phyloP scores from a whole-genome alignment of 495 filamentous ascomycete species.

The Astrothelium subdiscretum region DNA sequence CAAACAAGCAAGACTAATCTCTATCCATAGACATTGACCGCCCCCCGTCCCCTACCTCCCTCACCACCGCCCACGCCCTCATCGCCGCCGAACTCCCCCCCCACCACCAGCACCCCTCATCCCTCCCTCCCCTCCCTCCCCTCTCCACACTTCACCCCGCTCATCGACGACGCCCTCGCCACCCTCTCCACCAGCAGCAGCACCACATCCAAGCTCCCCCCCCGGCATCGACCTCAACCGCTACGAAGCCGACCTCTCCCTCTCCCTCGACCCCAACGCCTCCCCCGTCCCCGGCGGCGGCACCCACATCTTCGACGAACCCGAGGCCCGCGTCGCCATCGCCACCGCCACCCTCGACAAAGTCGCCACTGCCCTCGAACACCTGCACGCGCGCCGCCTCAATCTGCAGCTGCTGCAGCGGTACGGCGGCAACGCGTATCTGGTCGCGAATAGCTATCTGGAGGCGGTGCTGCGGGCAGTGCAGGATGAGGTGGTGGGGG shows the following conservation, averaged over 20 bases:
- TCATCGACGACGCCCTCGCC: slow-evolving; percentile 47
- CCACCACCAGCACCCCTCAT: slow-evolving; percentile 12
- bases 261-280: slow-evolving; percentile 11
- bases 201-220: slow-evolving; percentile 34
- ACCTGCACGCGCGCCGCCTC: slow-evolving; percentile 52
- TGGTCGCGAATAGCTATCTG: slow-evolving; percentile 68
- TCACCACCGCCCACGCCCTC: slow-evolving; percentile 15
- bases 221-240: slow-evolving; percentile 65
- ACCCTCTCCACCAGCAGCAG: slow-evolving; percentile 44
- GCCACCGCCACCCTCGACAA: slow-evolving; percentile 20
- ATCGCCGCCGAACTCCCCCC: slow-evolving; percentile 12
- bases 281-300: slow-evolving; percentile 3
- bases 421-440: slow-evolving; percentile 82
- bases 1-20: not conserved
- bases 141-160: slow-evolving; percentile 40
- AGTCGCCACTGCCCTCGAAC: slow-evolving; percentile 54
- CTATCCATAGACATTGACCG: slow-evolving; percentile 9
- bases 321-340: slow-evolving; percentile 18
- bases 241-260: slow-evolving; percentile 56
- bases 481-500: slow-evolving; percentile 66
- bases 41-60: slow-evolving; percentile 5
- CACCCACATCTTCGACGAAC: no score
- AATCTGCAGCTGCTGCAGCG: slow-evolving; percentile 66
- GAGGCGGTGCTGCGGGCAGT: slow-evolving; percentile 58
- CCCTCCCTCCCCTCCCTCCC: slow-evolving; percentile 24